Percentiles rank a stretch among this genome's conserved stretches.
Evolutionary conservation across 1,284 basidiomycete species (phyloP).

Genomic region (Moesziomyces aphidis): DNA sequence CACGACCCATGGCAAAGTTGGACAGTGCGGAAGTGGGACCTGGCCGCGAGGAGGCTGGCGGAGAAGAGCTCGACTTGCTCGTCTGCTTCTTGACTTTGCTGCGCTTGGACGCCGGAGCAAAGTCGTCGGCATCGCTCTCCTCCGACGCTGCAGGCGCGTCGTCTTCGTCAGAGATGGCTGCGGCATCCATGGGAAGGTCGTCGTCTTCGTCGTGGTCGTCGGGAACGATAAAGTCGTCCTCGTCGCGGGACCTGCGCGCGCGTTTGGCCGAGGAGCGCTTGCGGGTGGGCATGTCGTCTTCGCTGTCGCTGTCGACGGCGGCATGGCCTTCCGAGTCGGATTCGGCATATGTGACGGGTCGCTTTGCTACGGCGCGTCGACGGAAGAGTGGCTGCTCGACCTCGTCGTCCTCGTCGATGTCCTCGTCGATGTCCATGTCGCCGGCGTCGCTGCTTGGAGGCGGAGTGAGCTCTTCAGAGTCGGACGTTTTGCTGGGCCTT

Average conservation of each 20-base stretch:
- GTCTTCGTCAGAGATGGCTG: constrained; percentile 22
- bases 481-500: constrained; percentile 9
- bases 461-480: constrained; percentile 41
- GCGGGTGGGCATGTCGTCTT: constrained; percentile 29
- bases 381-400: constrained; percentile 42
- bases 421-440: constrained; percentile 40
- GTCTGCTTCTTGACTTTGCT: constrained; percentile 12
- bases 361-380: constrained; percentile 44
- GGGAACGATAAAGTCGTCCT: constrained; percentile 58
- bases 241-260: constrained; percentile 35
- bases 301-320: constrained; percentile 31
- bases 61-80: not conserved
- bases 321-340: constrained; percentile 51
- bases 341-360: constrained; percentile 50
- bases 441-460: constrained; percentile 39
- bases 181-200: constrained; percentile 32
- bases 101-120: constrained; percentile 17
- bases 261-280: constrained; percentile 27
- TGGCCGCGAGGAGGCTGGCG: constrained; percentile 9
- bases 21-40: constrained; percentile 20
- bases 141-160: constrained; percentile 14
- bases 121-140: constrained; percentile 26
- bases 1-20: constrained; percentile 32
- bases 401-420: constrained; percentile 43
- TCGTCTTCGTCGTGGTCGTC: constrained; percentile 48